Base-by-base conservation (phyloP, 2,329 filamentous ascomycete species). In the Fusarium chuoi region DNA sequence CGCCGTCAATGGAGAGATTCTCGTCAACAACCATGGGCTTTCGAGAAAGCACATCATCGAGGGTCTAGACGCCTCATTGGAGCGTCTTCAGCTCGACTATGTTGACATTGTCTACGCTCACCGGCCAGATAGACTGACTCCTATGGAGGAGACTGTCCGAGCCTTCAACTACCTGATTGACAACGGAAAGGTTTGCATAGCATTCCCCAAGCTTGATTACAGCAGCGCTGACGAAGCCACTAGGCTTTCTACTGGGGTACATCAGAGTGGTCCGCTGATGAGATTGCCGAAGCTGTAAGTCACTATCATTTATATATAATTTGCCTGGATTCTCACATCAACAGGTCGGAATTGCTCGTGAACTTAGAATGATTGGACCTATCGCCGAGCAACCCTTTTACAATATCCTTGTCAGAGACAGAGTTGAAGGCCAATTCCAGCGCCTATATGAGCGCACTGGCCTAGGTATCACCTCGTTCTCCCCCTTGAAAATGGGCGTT, bases 21-120 rank as follows among this genome's bases (percentile, higher is more conserved):
- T 88, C 24, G 85, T 91, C 71, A 93, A 93, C 83, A 92, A 91
- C 80, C 84, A 86, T 55, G 91, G 91, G 7, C 86, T 93, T n/a
- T 90, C 88, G 10, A 85, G 90, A 54, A 93, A 93, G 79, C 91
- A 93, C 80, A 85, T 93, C 58, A 85, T 93, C 67, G 78, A 80
- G 60, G 88, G 88, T 20, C 84, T 90, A 42, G 84, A 87, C 39
- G 85, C 85, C 18, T 89, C 89, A 0, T 84, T 94, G 17, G 80
- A 87, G 68, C 87, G 90, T 24, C 84, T 91, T 22, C 83, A 84
- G 41, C 84, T 91, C 48, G 83, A 86, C 60, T 91, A 92, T 72
- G 91, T 94, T 52, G 92, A 93, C 77, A 83, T 93, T 39, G 86
- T 93, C 66, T 93, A 92, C 77, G 91, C 91, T 4, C 92, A 94